Conservation (phyloP, 495 filamentous ascomycete species). For the Hypomontagnella monticulosa region DNA sequence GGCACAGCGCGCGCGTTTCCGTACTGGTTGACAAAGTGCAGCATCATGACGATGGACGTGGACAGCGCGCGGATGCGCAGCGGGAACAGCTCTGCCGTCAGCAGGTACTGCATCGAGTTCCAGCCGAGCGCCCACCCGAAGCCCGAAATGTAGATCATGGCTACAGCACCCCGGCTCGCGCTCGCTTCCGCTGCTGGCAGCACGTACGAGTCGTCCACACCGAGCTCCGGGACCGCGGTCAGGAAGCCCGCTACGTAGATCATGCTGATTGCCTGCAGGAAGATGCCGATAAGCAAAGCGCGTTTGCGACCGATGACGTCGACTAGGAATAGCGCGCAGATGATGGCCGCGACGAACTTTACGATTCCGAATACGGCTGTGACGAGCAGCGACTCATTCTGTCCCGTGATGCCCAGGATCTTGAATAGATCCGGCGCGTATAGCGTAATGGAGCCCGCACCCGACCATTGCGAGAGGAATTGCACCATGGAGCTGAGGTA, state of each 20-base stretch:
- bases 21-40: constrained; percentile 80
- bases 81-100: constrained; percentile 80
- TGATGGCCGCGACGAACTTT: constrained; percentile 69
- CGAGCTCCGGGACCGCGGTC: constrained; percentile 60
- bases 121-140: constrained; percentile 78
- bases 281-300: constrained; percentile 70
- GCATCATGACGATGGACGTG: constrained; percentile 61
- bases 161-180: constrained; percentile 65
- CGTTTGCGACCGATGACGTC: constrained; percentile 79
- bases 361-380: constrained; percentile 77
- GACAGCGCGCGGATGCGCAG: constrained; percentile 63
- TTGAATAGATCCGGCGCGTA: constrained; percentile 74
- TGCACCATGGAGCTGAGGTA: constrained; percentile 68
- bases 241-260: constrained; percentile 75
- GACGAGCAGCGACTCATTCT: constrained; percentile 69
- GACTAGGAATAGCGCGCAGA: constrained; percentile 76
- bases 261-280: constrained; percentile 70
- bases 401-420: constrained; percentile 69
- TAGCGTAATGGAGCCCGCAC: constrained; percentile 72
- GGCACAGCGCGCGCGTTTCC: constrained; percentile 68
- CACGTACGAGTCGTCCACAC: constrained; percentile 45
- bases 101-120: constrained; percentile 79
- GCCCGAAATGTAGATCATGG: constrained; percentile 73
- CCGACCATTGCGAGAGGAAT: constrained; percentile 74
- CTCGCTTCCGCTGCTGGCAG: constrained; percentile 44